Conservation (phyloP, 192 early-diverging fungal genomes). For the Coemansia sp. region DNA sequence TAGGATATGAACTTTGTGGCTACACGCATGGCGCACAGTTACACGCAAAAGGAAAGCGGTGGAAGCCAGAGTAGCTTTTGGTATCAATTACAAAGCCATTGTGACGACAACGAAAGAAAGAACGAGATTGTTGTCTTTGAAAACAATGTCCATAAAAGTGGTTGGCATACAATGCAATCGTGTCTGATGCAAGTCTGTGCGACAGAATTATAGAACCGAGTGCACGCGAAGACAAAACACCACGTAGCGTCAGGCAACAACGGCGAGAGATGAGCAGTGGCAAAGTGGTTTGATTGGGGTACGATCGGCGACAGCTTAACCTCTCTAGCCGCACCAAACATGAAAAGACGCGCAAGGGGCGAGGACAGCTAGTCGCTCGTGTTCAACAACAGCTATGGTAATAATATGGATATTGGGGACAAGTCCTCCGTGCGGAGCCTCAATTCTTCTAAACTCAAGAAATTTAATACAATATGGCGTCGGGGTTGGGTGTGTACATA, state of each 20-base stretch:
- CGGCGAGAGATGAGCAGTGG: no score
- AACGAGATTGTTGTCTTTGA: not conserved
- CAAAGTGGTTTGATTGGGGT: no score
- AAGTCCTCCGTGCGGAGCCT: not conserved
- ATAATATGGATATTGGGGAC: not conserved
- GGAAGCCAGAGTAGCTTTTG: not conserved
- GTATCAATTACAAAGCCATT: constrained; percentile 4
- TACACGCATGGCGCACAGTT: constrained; percentile 2
- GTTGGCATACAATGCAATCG: not conserved
- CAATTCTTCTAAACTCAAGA: not conserved
- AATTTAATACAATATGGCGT: not conserved
- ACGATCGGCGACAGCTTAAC: not conserved
- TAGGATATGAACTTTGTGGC: not conserved
- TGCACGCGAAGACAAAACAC: not conserved
- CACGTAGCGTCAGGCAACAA: not conserved
- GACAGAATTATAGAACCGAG: not conserved
- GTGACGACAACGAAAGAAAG: not conserved
- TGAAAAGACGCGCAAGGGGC: no score
- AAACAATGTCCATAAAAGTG: not conserved
- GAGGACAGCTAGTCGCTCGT: not conserved
- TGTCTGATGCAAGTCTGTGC: not conserved
- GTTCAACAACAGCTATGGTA: not conserved
- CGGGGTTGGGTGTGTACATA: not conserved
- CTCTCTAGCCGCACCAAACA: no score
- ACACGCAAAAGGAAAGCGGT: not conserved